A percentile compares a stretch with the other conserved stretches of the same genome.
Conservation (phyloP, 1,139 yeast genomes). For the Lodderomyces parapsilosis region DNA sequence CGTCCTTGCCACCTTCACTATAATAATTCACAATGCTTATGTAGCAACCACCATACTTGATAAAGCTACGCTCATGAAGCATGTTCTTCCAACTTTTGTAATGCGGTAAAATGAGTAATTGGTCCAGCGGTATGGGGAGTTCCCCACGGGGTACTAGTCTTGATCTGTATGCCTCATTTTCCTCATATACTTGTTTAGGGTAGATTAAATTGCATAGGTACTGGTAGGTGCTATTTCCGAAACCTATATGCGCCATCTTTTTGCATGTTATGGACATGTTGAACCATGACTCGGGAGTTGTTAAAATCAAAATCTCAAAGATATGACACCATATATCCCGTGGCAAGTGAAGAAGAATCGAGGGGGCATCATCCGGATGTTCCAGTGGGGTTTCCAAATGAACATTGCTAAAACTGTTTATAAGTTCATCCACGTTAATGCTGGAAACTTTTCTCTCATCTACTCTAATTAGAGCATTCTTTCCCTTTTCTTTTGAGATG, state of each 20-base stretch:
- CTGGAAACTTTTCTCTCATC: constrained; percentile 34
- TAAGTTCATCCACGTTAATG: constrained; percentile 37
- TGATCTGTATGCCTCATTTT: constrained; percentile 23
- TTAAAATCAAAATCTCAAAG: constrained; percentile 49
- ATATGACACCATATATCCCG: constrained; percentile 62
- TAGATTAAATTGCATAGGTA: constrained; percentile 55
- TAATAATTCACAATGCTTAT: constrained; percentile 83
- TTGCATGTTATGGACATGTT: constrained; percentile 62
- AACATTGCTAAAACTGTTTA: constrained; percentile 28
- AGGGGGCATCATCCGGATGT: constrained; percentile 34
- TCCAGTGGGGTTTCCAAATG: constrained; percentile 23
- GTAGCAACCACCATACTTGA: constrained; percentile 80
- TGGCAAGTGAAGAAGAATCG: constrained; percentile 58
- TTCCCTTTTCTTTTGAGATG: constrained; percentile 29
- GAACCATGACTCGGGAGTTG: constrained; percentile 67
- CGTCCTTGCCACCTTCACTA: constrained; percentile 72
- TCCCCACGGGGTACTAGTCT: constrained; percentile 15
- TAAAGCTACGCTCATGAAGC: constrained; percentile 56
- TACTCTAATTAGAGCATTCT: constrained; percentile 25
- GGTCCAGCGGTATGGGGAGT: constrained; percentile 44
- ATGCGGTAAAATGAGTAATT: constrained; percentile 39
- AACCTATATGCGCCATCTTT: constrained; percentile 60
- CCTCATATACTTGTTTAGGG: constrained; percentile 54
- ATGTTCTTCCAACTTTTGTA: constrained; percentile 57
- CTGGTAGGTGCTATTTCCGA: constrained; percentile 56